Evolutionary conservation across 331 rosid genomes (phyloP), one percentile per base, ranked within the genome.

Genomic region (Pyrus hybrid): DNA sequence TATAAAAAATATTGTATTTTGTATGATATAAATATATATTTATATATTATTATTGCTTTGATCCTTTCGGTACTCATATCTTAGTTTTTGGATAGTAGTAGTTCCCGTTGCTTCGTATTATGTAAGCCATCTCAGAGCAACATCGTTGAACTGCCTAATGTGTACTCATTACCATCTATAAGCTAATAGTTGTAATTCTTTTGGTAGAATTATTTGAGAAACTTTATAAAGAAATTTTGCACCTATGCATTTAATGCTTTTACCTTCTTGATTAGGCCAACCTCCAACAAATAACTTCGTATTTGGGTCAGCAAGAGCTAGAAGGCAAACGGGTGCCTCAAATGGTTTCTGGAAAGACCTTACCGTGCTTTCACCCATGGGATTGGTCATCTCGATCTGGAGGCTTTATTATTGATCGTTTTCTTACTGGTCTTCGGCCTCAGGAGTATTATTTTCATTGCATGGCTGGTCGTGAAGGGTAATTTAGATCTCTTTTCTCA

Each of bases 401-500:
- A 71, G 99, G 97, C 56, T 91, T 94, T 84, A 88, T 92, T 76
- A 86, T 88, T 80, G 99, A 94, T 72, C 92, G 97, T 78, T 94
- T 94, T 87, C 99, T 94, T 80, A 86, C 97, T 13, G 99, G 92
- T 73, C 97, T 94, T 76, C 97, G 84, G 33, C 97, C 97, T 22
- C 97, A 92, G 82, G 99, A 94, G 80, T 94, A 86, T 80, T 94
- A 94, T 87, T 94, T 94, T 72, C 99, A 94, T 80, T 94, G 97
- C 78, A 94, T 94, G 99, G 97, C 97, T 70, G 97, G 99, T 68
- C 97, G 99, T 82, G 99, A 92, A 88, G 97, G 97, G 99, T 92
- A 92, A 86, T 67, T 23, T 29, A 37, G 43, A 72, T 49, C 47
- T 80, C 67, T 76, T 64, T 64, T 70, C 47, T 72, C 61, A 1